A percentile compares a stretch with the other conserved stretches of the same genome.
Evolutionary conservation across 495 filamentous ascomycete species (phyloP).

Genomic region (Penicillium angulare): DNA sequence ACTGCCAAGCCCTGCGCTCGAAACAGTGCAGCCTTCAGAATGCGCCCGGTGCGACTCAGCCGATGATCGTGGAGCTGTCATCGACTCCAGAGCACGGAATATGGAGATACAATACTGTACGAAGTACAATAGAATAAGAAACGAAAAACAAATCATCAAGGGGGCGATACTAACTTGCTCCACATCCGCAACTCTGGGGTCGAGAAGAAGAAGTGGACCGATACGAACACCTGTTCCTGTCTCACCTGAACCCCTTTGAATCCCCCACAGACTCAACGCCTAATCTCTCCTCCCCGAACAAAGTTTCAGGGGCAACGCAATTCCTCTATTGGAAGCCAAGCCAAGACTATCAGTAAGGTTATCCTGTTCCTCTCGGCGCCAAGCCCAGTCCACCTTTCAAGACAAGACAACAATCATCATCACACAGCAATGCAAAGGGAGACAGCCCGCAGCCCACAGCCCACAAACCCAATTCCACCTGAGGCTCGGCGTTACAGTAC

Average conservation of each 20-base stretch:
- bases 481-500: conserved; percentile 1
- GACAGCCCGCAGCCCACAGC: background rate
- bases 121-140: too few species aligned
- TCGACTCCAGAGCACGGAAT: background rate
- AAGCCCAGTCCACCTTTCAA: too few species aligned
- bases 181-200: background rate
- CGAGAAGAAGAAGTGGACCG: background rate
- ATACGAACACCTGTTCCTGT: background rate
- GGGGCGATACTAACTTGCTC: background rate
- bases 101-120: too few species aligned
- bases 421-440: too few species aligned
- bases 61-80: background rate
- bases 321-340: background rate
- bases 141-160: background rate
- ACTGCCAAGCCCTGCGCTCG: conserved; percentile 22
- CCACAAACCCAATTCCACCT: background rate
- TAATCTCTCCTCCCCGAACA: background rate
- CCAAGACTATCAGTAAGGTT: background rate
- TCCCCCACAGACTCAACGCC: background rate
- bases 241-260: conserved; percentile 1
- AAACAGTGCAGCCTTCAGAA: conserved; percentile 19
- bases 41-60: conserved; percentile 17
- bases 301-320: background rate
- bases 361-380: background rate
- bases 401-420: too few species aligned